Evolutionary conservation across 257 asterid genomes (phyloP).

Genomic region (Scutellaria galericulata): DNA sequence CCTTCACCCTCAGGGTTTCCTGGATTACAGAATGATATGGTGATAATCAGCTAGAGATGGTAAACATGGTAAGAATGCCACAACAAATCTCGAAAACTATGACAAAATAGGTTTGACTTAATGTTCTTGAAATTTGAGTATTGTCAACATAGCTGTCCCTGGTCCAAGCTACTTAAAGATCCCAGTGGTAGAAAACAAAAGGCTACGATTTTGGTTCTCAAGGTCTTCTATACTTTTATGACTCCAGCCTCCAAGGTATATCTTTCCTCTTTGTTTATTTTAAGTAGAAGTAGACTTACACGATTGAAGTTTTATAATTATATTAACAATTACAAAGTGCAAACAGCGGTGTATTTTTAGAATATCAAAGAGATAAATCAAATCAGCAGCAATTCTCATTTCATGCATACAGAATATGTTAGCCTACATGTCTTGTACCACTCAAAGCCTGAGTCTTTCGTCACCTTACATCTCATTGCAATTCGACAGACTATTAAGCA

Average conservation of each 20-base stretch:
- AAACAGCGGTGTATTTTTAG: background rate
- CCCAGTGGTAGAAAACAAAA: background rate
- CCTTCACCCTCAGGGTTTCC: constrained; percentile 98
- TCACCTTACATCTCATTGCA: background rate
- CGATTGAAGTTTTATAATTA: background rate
- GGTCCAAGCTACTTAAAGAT: constrained; percentile 17
- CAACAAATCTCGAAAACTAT: background rate
- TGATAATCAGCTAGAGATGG: constrained; percentile 7
- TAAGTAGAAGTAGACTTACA: background rate
- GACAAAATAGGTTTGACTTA: background rate
- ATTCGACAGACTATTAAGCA: no score
- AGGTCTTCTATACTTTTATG: background rate
- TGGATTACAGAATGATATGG: constrained; percentile 41
- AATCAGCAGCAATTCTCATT: background rate
- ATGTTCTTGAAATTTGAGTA: constrained; percentile 5
- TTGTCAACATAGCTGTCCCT: background rate
- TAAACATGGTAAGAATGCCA: constrained; percentile 19
- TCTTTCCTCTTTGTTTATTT: constrained; percentile 14
- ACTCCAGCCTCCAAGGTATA: background rate
- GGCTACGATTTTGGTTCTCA: constrained; percentile 4
- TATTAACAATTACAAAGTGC: background rate
- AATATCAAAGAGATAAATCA: background rate
- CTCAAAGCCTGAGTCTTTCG: background rate
- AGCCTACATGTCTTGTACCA: background rate
- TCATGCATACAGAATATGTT: constrained; percentile 3